Percentiles rank a stretch among this genome's conserved stretches.
Conservation (phyloP, 169 alveolate species). For the Eimeria tenella region DNA sequence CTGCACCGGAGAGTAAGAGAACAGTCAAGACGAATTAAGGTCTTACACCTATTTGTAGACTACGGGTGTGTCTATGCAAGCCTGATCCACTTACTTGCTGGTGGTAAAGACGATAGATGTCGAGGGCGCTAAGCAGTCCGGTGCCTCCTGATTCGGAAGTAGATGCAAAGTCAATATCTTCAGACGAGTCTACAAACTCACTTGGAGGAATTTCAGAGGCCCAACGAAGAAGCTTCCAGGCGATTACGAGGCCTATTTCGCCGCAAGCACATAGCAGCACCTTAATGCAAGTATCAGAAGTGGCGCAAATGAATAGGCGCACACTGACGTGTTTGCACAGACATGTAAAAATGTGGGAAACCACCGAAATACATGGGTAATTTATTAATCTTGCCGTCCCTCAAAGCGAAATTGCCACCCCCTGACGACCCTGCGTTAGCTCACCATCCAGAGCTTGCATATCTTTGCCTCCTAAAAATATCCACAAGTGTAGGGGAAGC, state of each 20-base stretch:
- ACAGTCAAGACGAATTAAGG: too few species aligned
- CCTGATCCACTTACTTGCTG: constrained; percentile 26
- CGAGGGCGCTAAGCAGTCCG: neutral
- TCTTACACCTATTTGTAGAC: too few species aligned
- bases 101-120: constrained; percentile 48
- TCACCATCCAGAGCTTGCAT: constrained; percentile 79
- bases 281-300: neutral
- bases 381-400: neutral
- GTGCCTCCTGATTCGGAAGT: neutral
- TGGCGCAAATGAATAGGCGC: neutral
- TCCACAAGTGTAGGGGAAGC: constrained; percentile 78
- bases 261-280: neutral
- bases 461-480: constrained; percentile 75
- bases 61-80: neutral
- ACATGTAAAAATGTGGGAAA: neutral
- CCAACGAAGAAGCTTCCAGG: constrained; percentile 78
- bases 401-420: too few species aligned
- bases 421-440: neutral
- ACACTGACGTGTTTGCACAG: neutral
- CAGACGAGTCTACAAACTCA: constrained; percentile 40
- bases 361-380: neutral
- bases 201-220: constrained; percentile 80
- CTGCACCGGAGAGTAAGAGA: neutral
- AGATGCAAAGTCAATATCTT: constrained; percentile 1
- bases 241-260: constrained; percentile 50